Conservation (phyloP, 345 rosid species). For the Orychophragmus violaceus region DNA sequence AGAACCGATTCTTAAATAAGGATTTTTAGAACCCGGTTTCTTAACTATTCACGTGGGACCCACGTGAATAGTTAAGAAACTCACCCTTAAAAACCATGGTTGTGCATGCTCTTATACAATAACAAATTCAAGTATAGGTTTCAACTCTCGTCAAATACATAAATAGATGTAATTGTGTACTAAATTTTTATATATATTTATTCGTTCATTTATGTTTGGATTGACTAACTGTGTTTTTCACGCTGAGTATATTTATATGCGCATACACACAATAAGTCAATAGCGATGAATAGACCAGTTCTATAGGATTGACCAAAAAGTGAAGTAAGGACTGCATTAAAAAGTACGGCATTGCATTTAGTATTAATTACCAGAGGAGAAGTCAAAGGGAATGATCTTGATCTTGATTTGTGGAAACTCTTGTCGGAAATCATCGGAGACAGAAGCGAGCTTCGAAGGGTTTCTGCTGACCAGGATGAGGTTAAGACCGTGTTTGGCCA, state of each 20-base stretch:
- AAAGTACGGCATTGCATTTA: background rate
- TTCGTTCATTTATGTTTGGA: background rate
- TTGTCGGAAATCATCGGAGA: slow-evolving; percentile 38
- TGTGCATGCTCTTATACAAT: no score
- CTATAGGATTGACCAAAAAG: slow-evolving; percentile 1
- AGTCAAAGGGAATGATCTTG: slow-evolving; percentile 48
- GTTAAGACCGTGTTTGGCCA: slow-evolving; percentile 61
- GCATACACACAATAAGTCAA: background rate
- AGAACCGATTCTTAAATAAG: no score
- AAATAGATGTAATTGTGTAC: background rate
- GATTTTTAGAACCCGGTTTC: no score
- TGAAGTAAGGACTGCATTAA: background rate
- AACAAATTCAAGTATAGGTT: background rate
- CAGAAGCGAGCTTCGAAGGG: slow-evolving; percentile 40
- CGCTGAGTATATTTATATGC: no score
- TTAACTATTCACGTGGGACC: no score
- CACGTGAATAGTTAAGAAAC: no score
- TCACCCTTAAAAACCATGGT: no score
- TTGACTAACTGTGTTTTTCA: background rate
- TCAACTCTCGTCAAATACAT: background rate
- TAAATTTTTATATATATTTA: background rate
- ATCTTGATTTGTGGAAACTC: slow-evolving; percentile 36
- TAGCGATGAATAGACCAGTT: background rate
- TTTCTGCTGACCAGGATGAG: slow-evolving; percentile 63
- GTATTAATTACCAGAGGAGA: slow-evolving; percentile 31